A percentile compares a stretch with the other conserved stretches of the same genome.
These are phyloP conservation scores for Asterochloris erici DNA, from an alignment of 139 green algal species.

Conservation along the genomic window DNA sequence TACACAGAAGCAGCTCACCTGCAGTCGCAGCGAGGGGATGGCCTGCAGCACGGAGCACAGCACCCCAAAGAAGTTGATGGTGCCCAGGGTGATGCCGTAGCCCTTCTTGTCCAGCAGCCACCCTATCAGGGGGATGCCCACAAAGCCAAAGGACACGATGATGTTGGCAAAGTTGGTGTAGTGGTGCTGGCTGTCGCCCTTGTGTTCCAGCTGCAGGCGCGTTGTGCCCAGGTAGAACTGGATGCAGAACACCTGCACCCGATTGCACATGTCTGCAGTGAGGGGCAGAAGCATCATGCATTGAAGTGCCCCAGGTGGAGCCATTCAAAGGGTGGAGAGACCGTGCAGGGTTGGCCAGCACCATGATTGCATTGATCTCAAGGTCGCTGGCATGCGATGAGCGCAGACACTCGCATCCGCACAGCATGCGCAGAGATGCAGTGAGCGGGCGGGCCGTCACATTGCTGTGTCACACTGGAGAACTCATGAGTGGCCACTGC, in stretches of 20 bases:
- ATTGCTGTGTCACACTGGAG: too few species aligned
- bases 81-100: constrained; percentile 51
- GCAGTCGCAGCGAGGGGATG: constrained; percentile 37
- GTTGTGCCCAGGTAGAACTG: constrained; percentile 41
- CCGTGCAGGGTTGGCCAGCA: too few species aligned
- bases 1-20: constrained; percentile 1
- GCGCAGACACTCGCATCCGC: too few species aligned
- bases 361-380: too few species aligned
- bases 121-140: constrained; percentile 49
- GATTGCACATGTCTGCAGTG: not conserved
- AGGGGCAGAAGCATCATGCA: too few species aligned
- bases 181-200: constrained; percentile 26
- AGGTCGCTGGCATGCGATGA: too few species aligned
- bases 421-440: too few species aligned
- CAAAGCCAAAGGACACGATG: constrained; percentile 49
- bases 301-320: too few species aligned
- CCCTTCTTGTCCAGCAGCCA: constrained; percentile 63
- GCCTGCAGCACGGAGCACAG: constrained; percentile 40
- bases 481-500: too few species aligned
- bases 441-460: too few species aligned
- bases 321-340: too few species aligned
- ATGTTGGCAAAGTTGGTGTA: constrained; percentile 56
- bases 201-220: constrained; percentile 52
- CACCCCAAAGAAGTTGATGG: constrained; percentile 48
- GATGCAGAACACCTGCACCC: constrained; percentile 19